Evolutionary conservation across 108 stramenopile species (phyloP).

Genomic region (Cylindrotheca fusiformis): DNA sequence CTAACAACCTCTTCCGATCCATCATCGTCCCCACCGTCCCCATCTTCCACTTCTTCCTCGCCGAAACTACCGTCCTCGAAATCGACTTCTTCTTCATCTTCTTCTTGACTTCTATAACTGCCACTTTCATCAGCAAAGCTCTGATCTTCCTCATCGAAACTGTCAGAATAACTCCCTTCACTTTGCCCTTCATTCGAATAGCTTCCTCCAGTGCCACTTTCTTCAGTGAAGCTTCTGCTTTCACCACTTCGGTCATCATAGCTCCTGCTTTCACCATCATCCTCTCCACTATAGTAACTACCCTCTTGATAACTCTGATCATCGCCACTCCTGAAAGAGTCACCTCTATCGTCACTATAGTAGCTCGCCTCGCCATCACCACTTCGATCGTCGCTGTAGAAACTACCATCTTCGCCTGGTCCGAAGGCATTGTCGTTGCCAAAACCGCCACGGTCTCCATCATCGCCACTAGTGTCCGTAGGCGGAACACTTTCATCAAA

Average conservation of each 20-base stretch:
- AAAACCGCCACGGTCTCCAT: slow-evolving; percentile 22
- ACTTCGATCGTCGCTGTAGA: slow-evolving; percentile 11
- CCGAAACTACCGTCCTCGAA: not conserved
- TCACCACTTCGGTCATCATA: not conserved
- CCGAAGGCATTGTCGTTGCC: slow-evolving; percentile 23
- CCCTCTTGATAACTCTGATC: slow-evolving; percentile 8
- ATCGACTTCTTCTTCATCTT: not conserved
- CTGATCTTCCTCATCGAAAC: not conserved
- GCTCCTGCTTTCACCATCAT: slow-evolving; percentile 3
- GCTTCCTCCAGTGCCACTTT: not conserved
- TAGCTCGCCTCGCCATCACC: slow-evolving; percentile 8
- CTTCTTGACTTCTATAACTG: not conserved
- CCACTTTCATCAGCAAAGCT: not conserved
- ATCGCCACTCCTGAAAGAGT: not conserved
- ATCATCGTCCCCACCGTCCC: too few species aligned
- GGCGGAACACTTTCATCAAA: slow-evolving; percentile 19
- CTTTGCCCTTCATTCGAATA: not conserved
- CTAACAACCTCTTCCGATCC: too few species aligned
- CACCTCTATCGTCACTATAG: slow-evolving; percentile 1
- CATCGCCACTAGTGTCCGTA: too few species aligned
- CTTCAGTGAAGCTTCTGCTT: too few species aligned
- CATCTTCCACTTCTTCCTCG: slow-evolving; percentile 3
- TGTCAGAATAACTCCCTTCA: not conserved
- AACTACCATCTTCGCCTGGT: slow-evolving; percentile 21
- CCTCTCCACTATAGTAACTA: slow-evolving; percentile 7